Percentiles rank a stretch among this genome's conserved stretches.
phyloP scores from a whole-genome alignment of 345 rosid genomes.

The Microthlaspi erraticum region DNA sequence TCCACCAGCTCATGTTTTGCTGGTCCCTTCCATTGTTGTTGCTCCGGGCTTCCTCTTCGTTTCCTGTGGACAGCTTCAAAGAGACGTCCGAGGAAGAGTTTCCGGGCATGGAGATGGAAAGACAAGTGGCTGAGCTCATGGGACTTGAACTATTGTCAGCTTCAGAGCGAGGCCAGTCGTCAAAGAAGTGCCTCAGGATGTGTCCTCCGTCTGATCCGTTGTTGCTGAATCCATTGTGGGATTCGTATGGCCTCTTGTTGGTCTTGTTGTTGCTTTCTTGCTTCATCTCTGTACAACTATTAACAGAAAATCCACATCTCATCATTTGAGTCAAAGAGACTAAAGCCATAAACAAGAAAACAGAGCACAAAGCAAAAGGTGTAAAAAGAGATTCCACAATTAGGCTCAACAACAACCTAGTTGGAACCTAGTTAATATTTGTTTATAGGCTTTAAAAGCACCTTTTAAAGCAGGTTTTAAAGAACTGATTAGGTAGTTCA shows the following conservation, averaged over 20 bases:
- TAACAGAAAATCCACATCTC: slow-evolving; percentile 35
- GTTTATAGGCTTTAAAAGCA: slow-evolving; percentile 24
- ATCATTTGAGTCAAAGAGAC: slow-evolving; percentile 2
- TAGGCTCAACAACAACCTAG: slow-evolving; percentile 15
- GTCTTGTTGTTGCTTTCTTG: slow-evolving; percentile 40
- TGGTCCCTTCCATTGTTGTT: slow-evolving; percentile 51
- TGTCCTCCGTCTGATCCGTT: slow-evolving; percentile 60
- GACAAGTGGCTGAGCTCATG: slow-evolving; percentile 57
- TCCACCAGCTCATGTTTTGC: slow-evolving; percentile 60
- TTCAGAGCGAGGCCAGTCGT: slow-evolving; percentile 85
- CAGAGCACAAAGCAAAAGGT: slow-evolving; percentile 3
- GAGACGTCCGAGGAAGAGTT: slow-evolving; percentile 80
- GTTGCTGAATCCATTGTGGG: slow-evolving; percentile 46
- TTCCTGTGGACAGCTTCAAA: slow-evolving; percentile 81
- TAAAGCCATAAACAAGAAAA: background rate
- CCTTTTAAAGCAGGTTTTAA: slow-evolving; percentile 20
- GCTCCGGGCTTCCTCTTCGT: slow-evolving; percentile 49
- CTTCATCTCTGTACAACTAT: slow-evolving; percentile 56
- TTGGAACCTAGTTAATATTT: background rate
- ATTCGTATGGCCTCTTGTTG: slow-evolving; percentile 50
- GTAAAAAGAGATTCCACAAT: slow-evolving; percentile 13
- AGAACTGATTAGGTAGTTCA: slow-evolving; percentile 15
- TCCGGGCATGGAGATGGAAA: slow-evolving; percentile 76
- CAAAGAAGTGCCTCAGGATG: slow-evolving; percentile 76
- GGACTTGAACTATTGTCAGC: slow-evolving; percentile 49